Evolutionary conservation across 257 asterid genomes (phyloP).

Genomic region (Fraxinus cuspidata): DNA sequence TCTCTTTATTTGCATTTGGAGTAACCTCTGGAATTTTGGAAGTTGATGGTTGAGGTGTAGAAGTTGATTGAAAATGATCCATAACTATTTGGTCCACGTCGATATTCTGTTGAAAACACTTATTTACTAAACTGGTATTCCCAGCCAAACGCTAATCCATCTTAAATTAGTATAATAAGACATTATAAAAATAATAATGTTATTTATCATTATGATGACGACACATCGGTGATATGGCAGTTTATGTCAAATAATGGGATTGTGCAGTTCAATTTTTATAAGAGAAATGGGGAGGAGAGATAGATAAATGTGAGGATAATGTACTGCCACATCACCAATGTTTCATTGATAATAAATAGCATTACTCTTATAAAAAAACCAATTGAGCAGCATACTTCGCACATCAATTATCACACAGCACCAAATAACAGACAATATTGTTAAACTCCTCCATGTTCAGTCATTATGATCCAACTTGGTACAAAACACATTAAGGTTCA

Average conservation of each 20-base stretch:
- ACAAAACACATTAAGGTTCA: conserved; percentile 11
- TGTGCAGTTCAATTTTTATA: too few relatives aligned
- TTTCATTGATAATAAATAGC: too few relatives aligned
- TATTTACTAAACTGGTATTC: not conserved
- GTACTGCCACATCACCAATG: too few relatives aligned
- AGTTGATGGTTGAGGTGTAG: conserved; percentile 75
- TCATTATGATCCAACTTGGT: conserved; percentile 5
- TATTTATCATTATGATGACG: too few relatives aligned
- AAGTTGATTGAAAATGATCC: conserved; percentile 69
- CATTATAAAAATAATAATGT: not conserved
- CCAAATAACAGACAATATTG: conserved; percentile 2
- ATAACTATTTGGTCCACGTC: conserved; percentile 78
- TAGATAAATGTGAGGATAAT: too few relatives aligned
- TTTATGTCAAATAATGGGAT: too few relatives aligned
- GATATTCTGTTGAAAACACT: conserved; percentile 55
- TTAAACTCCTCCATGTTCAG: not conserved
- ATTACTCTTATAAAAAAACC: not conserved
- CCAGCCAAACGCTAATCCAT: conserved; percentile 11
- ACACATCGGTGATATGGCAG: too few relatives aligned
- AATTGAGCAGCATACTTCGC: conserved; percentile 4
- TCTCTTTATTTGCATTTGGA: conserved; percentile 46
- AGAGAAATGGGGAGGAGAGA: too few relatives aligned
- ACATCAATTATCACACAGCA: not conserved
- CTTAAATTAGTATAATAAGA: conserved; percentile 6
- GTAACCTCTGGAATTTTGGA: conserved; percentile 67